Conservation (phyloP, 78 protist genomes). For the Dictyostelium capitatum region DNA sequence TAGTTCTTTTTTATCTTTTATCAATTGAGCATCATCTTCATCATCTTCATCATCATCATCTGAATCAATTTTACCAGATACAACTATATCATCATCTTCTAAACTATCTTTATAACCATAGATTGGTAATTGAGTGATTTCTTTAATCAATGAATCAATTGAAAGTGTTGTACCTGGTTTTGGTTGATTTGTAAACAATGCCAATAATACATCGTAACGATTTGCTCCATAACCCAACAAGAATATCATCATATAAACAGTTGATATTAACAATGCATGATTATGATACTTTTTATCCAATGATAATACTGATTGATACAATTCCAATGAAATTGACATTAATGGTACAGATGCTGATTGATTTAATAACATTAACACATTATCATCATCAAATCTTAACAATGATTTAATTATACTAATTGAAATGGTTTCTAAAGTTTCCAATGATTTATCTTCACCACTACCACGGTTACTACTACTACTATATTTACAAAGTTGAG, state of each 20-base stretch:
- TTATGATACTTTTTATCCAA: background rate
- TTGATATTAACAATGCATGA: background rate
- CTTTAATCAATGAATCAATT: background rate
- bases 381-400: constrained; percentile 27
- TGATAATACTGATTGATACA: background rate
- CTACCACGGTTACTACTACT: no score
- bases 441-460: background rate
- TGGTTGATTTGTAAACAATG: background rate
- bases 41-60: background rate
- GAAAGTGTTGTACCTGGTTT: background rate
- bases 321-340: background rate
- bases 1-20: background rate
- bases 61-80: background rate
- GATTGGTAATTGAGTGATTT: background rate
- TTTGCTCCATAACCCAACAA: constrained; percentile 32
- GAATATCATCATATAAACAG: constrained; percentile 39
- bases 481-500: background rate
- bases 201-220: constrained; percentile 51
- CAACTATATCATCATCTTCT: background rate
- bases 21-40: background rate
- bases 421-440: constrained; percentile 10
- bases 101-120: background rate
- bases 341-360: background rate
- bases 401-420: constrained; percentile 41
- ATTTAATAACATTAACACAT: background rate